A percentile compares a stretch with the other conserved stretches of the same genome.
These are phyloP conservation scores for Ascomycota sp. DNA, from an alignment of 2,329 filamentous ascomycete species.

Conservation along the genomic window DNA sequence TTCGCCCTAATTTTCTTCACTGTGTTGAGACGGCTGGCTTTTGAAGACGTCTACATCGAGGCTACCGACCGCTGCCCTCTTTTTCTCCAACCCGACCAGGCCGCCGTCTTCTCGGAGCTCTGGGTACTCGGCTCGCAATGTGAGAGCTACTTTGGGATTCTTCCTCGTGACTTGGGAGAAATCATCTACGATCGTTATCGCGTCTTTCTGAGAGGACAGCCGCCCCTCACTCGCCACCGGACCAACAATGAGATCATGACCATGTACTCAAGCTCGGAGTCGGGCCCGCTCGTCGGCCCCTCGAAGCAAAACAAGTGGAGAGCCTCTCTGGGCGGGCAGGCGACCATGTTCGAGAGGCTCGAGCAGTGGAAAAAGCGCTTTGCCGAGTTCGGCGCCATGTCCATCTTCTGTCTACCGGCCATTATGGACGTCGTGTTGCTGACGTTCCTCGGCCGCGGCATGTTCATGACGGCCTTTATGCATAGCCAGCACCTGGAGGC, in stretches of 20 bases:
- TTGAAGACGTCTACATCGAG: conserved; percentile 40
- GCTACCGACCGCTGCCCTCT: conserved; percentile 38
- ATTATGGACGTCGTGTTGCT: conserved; percentile 37
- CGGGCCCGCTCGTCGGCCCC: neutral
- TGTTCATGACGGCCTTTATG: conserved; percentile 39
- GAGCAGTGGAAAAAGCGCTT: conserved; percentile 7
- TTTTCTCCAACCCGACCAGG: conserved; percentile 39
- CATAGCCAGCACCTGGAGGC: conserved; percentile 25
- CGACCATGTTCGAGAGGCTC: conserved; percentile 2
- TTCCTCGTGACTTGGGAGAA: conserved; percentile 23
- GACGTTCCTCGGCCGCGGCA: conserved; percentile 33
- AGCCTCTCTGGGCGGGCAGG: neutral
- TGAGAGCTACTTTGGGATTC: conserved; percentile 36
- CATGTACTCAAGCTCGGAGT: conserved; percentile 11
- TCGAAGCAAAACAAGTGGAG: neutral
- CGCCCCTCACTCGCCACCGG: conserved; percentile 7
- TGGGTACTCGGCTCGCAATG: conserved; percentile 41
- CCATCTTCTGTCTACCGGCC: conserved; percentile 39
- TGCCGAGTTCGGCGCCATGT: conserved; percentile 31
- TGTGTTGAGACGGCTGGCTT: conserved; percentile 28
- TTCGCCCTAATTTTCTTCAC: conserved; percentile 34
- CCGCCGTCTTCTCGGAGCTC: conserved; percentile 38
- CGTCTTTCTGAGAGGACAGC: conserved; percentile 7
- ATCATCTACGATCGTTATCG: conserved; percentile 14
- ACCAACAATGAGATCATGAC: conserved; percentile 12